phyloP scores from a whole-genome alignment of 2,329 filamentous ascomycete genomes.

The Epichloe scottii region DNA sequence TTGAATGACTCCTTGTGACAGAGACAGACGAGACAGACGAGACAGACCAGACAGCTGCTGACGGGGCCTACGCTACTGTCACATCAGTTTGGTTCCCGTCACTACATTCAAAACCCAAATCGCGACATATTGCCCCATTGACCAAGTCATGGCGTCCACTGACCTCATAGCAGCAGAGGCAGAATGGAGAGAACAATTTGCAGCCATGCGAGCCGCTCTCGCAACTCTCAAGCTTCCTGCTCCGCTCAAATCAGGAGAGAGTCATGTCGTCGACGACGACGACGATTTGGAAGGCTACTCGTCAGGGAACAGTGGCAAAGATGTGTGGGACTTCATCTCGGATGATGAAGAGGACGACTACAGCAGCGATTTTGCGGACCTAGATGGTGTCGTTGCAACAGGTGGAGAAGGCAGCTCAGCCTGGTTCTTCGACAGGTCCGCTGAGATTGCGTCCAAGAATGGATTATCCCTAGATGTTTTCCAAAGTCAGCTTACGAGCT shows the following conservation, averaged over 20 bases:
- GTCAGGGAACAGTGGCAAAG: conserved; percentile 54
- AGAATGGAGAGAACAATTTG: conserved; percentile 77
- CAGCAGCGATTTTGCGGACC: conserved; percentile 52
- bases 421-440: conserved; percentile 65
- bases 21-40: no score
- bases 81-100: no score
- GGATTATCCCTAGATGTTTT: conserved; percentile 60
- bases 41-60: no score
- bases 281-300: conserved; percentile 47
- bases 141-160: conserved; percentile 20
- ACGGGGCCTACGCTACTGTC: no score
- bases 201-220: conserved; percentile 76
- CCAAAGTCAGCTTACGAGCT: conserved; percentile 61
- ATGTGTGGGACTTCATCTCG: conserved; percentile 88
- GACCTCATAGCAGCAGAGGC: conserved; percentile 30
- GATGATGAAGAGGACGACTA: conserved; percentile 55
- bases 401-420: conserved; percentile 32
- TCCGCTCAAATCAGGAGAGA: conserved; percentile 27
- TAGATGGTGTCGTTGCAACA: conserved; percentile 31
- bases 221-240: conserved; percentile 51
- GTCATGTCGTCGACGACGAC: conserved; percentile 52
- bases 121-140: neutral
- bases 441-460: conserved; percentile 50
- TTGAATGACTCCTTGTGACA: neutral
- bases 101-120: neutral